phyloP scores from a whole-genome alignment of 1,284 basidiomycete genomes.

The Ceratobasidium sp. region DNA sequence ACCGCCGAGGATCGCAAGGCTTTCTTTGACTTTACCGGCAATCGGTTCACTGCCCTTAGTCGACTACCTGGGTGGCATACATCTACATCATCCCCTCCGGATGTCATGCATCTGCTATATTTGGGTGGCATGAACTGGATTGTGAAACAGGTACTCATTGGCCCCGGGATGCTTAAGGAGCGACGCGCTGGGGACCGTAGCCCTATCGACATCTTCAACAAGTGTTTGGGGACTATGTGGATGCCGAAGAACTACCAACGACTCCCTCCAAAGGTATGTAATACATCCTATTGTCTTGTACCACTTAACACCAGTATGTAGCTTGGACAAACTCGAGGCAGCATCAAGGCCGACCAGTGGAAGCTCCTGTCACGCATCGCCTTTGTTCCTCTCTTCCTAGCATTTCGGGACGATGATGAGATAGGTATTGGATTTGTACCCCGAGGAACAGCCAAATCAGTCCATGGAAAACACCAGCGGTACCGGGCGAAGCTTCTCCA shows the following conservation, averaged over 20 bases:
- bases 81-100: no score
- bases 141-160: not conserved
- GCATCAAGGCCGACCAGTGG: not conserved
- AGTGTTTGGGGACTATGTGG: not conserved
- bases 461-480: not conserved
- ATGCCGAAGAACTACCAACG: not conserved
- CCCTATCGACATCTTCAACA: not conserved
- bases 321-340: not conserved
- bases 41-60: not conserved
- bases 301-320: no score
- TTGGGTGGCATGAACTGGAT: conserved; percentile 30
- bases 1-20: not conserved
- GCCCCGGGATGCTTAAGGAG: not conserved
- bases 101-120: not conserved
- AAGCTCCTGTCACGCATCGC: not conserved
- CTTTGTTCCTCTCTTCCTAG: not conserved
- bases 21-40: no score
- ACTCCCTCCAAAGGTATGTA: not conserved
- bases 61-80: not conserved
- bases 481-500: no score
- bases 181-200: not conserved
- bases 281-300: no score
- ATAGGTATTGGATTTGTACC: not conserved
- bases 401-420: not conserved
- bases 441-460: not conserved